Percentiles rank a stretch among this genome's conserved stretches.
Conservation (phyloP, 1,139 yeast genomes). For the Yamadazyma jaroonii region DNA sequence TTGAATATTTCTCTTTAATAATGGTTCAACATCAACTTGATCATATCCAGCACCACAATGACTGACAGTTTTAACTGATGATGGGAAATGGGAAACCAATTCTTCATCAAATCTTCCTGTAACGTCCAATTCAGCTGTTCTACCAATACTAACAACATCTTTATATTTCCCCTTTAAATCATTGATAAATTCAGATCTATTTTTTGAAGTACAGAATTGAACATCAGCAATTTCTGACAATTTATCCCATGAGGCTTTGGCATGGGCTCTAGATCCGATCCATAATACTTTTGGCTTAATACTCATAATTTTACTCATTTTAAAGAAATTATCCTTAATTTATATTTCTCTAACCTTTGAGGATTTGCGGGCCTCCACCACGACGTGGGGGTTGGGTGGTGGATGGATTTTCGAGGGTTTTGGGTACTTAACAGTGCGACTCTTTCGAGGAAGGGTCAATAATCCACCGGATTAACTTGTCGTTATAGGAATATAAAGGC, state of each 20-base stretch:
- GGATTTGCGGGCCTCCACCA: too few species aligned
- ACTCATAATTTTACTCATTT: too few species aligned
- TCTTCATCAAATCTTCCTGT: conserved; percentile 83
- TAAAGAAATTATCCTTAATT: too few species aligned
- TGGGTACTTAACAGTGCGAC: too few species aligned
- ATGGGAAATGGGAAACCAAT: conserved; percentile 57
- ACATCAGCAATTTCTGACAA: conserved; percentile 49
- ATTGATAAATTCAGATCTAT: conserved; percentile 48
- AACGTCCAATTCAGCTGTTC: conserved; percentile 44
- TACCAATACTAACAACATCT: conserved; percentile 47
- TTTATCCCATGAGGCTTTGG: conserved; percentile 55
- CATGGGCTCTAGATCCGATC: conserved; percentile 52
- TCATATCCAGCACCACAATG: conserved; percentile 97
- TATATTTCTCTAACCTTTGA: too few species aligned
- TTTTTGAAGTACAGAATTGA: conserved; percentile 40
- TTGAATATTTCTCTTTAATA: conserved; percentile 53
- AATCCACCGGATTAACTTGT: too few species aligned
- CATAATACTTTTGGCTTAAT: conserved; percentile 53
- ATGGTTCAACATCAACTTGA: conserved; percentile 60
- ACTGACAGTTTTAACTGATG: conserved; percentile 58
- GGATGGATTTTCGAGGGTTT: too few species aligned
- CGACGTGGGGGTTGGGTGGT: too few species aligned
- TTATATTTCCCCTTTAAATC: conserved; percentile 50
- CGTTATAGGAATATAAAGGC: too few species aligned
- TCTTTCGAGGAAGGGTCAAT: too few species aligned